A percentile compares a stretch with the other conserved stretches of the same genome.
phyloP scores from a whole-genome alignment of 1,284 basidiomycete genomes.

The Wallemia mellicola region DNA sequence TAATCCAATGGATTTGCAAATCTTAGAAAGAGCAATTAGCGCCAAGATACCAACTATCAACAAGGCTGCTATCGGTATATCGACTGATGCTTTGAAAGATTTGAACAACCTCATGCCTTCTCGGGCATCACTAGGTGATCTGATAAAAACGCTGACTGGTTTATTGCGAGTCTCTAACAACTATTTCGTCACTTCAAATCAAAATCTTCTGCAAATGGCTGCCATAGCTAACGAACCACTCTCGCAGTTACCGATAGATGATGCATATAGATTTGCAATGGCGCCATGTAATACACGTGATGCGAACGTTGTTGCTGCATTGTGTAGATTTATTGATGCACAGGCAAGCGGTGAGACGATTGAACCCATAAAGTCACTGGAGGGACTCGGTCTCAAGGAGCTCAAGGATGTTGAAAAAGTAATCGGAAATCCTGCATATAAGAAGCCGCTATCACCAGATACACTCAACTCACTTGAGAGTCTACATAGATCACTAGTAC shows the following conservation, averaged over 20 bases:
- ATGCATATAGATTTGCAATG: slow-evolving; percentile 22
- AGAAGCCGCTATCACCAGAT: slow-evolving; percentile 8
- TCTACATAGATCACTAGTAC: slow-evolving; percentile 45
- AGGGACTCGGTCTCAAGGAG: slow-evolving; percentile 17
- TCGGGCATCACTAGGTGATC: slow-evolving; percentile 14
- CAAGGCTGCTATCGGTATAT: slow-evolving; percentile 16
- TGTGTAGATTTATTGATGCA: slow-evolving; percentile 14
- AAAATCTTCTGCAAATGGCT: slow-evolving; percentile 15
- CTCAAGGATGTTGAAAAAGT: slow-evolving; percentile 21
- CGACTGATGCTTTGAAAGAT: slow-evolving; percentile 11
- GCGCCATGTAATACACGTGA: slow-evolving; percentile 22
- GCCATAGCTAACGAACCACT: slow-evolving; percentile 20
- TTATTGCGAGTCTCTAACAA: slow-evolving; percentile 22
- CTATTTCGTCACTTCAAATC: slow-evolving; percentile 19
- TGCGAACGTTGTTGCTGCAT: slow-evolving; percentile 14
- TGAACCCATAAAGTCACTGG: slow-evolving; percentile 15
- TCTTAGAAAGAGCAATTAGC: slow-evolving; percentile 22
- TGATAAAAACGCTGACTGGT: slow-evolving; percentile 22
- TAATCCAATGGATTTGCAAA: slow-evolving; percentile 29
- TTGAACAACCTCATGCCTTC: slow-evolving; percentile 12
- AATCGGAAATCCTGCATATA: slow-evolving; percentile 7
- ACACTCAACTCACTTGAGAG: slow-evolving; percentile 32
- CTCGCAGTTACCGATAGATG: slow-evolving; percentile 15
- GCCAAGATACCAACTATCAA: slow-evolving; percentile 19
- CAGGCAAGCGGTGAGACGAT: slow-evolving; percentile 17